These are phyloP conservation scores for Calonectria hongkongensis DNA, from an alignment of 2,329 filamentous ascomycete species.

Conservation along the genomic window DNA sequence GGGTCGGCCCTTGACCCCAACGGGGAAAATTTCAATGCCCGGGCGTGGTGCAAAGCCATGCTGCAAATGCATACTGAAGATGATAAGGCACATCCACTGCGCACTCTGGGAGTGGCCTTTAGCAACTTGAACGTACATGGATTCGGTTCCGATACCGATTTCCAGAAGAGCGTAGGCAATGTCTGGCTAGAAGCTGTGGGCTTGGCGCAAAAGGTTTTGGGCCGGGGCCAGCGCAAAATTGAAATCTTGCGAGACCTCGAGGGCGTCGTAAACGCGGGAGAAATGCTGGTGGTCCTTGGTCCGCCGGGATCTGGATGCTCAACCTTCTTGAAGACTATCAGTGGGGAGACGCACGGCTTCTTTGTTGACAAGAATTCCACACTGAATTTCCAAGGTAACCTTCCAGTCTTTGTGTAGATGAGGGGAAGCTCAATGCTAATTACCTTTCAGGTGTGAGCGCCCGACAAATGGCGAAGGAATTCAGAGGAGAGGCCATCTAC, in stretches of 20 bases:
- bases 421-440: background rate
- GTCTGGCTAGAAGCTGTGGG: background rate
- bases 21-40: conserved; percentile 17
- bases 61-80: conserved; percentile 16
- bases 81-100: conserved; percentile 5
- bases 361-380: conserved; percentile 50
- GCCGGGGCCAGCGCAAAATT: background rate
- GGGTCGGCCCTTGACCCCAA: conserved; percentile 2
- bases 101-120: conserved; percentile 20
- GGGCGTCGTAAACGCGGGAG: conserved; percentile 54
- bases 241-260: conserved; percentile 54
- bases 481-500: conserved; percentile 67
- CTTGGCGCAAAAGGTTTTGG: background rate
- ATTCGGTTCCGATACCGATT: conserved; percentile 10
- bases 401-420: background rate
- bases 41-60: conserved; percentile 15
- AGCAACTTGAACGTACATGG: conserved; percentile 21
- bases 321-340: conserved; percentile 75
- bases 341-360: conserved; percentile 69
- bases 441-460: conserved; percentile 51
- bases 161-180: conserved; percentile 22
- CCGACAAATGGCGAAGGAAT: conserved; percentile 64
- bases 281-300: conserved; percentile 65
- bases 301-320: conserved; percentile 60
- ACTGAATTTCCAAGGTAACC: conserved; percentile 71